phyloP scores from a whole-genome alignment of 2,329 filamentous ascomycete genomes.

The Alternaria panax region DNA sequence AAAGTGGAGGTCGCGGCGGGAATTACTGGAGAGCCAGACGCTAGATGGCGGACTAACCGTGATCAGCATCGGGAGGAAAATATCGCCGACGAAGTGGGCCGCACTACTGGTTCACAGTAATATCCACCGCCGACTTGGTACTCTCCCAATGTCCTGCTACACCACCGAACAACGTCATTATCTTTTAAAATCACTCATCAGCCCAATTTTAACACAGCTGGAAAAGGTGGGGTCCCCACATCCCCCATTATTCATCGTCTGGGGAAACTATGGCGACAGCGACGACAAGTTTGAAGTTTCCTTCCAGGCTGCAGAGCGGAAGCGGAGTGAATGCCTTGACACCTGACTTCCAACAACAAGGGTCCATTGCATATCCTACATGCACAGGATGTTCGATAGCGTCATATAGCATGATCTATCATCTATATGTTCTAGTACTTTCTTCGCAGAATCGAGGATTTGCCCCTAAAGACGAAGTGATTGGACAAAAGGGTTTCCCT shows the following conservation, averaged over 20 bases:
- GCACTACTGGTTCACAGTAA: background rate
- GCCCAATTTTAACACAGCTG: background rate
- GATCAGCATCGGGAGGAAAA: constrained; percentile 3
- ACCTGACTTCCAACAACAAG: background rate
- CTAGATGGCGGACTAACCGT: background rate
- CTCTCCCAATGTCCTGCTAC: background rate
- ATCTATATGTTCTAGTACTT: background rate
- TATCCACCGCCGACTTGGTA: constrained; percentile 5
- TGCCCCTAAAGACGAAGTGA: background rate
- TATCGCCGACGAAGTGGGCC: constrained; percentile 10
- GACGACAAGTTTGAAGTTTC: background rate
- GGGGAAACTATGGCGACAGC: background rate
- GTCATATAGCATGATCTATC: no score
- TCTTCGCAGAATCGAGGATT: background rate
- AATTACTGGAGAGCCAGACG: constrained; percentile 13
- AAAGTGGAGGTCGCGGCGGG: constrained; percentile 16
- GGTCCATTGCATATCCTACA: background rate
- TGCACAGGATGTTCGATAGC: background rate
- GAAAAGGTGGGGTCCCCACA: background rate
- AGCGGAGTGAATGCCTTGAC: background rate
- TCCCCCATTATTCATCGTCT: background rate
- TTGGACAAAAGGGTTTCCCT: background rate
- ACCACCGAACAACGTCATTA: background rate
- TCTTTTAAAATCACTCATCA: background rate
- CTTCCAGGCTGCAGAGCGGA: background rate